These are phyloP conservation scores for Tolypocladium tropicale DNA, from an alignment of 2,329 filamentous ascomycete genomes.

Conservation along the genomic window DNA sequence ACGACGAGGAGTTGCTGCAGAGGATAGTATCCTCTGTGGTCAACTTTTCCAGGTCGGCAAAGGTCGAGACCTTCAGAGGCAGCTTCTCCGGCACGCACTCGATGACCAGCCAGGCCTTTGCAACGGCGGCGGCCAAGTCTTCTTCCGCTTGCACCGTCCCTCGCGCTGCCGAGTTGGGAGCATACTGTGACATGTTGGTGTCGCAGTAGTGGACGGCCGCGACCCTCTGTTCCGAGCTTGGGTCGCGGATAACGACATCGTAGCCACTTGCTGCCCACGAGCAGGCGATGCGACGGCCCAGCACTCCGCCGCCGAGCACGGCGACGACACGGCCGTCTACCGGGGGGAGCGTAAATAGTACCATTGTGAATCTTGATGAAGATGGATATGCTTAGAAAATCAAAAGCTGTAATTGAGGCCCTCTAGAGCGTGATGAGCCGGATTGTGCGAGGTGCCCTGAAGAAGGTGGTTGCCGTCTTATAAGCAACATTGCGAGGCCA, in stretches of 20 bases:
- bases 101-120: conserved; percentile 40
- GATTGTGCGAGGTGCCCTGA: neutral
- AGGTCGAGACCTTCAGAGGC: conserved; percentile 34
- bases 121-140: conserved; percentile 27
- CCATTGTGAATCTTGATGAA: neutral
- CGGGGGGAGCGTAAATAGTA: neutral
- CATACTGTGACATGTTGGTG: conserved; percentile 20
- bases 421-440: neutral
- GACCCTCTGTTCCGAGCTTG: conserved; percentile 21
- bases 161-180: conserved; percentile 8
- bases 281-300: conserved; percentile 30
- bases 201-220: conserved; percentile 29
- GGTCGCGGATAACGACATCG: conserved; percentile 31
- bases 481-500: too few relatives aligned
- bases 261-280: conserved; percentile 31
- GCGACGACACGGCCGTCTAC: conserved; percentile 14
- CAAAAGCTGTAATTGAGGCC: neutral
- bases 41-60: conserved; percentile 32
- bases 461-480: neutral
- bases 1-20: conserved; percentile 40
- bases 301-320: conserved; percentile 30
- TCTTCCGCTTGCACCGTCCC: conserved; percentile 22
- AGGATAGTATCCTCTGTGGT: conserved; percentile 36
- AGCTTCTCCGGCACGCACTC: conserved; percentile 42
- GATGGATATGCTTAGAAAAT: neutral